Conservation (phyloP, 2,329 filamentous ascomycete species). For the Microascus cirrosus region DNA sequence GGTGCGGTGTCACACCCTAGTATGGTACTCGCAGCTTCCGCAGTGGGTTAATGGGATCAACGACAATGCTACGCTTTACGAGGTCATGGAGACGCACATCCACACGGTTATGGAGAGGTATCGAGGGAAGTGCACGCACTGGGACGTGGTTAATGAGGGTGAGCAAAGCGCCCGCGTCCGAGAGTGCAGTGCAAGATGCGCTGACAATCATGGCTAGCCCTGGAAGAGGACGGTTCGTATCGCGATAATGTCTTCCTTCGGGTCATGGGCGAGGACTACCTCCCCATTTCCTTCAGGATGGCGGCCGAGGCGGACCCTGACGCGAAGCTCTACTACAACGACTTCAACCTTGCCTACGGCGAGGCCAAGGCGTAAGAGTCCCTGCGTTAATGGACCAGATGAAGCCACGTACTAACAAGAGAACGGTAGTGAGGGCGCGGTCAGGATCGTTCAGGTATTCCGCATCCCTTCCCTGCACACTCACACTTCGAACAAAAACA, state of each 20-base stretch:
- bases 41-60: constrained; percentile 20
- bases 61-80: constrained; percentile 38
- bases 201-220: constrained; percentile 10
- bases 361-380: constrained; percentile 17
- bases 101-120: constrained; percentile 30
- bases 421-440: constrained; percentile 11
- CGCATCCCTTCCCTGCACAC: background rate
- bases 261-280: constrained; percentile 35
- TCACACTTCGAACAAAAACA: background rate
- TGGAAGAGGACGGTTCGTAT: constrained; percentile 37
- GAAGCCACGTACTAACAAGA: background rate
- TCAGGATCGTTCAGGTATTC: constrained; percentile 16
- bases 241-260: constrained; percentile 32
- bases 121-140: constrained; percentile 33
- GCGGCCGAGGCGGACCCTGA: constrained; percentile 30
- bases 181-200: background rate
- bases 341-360: constrained; percentile 36
- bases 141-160: constrained; percentile 44
- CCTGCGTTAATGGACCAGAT: background rate
- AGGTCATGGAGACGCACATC: constrained; percentile 40
- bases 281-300: constrained; percentile 36
- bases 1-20: constrained; percentile 52
- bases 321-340: constrained; percentile 41
- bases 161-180: background rate
- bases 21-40: constrained; percentile 29